Evolutionary conservation across 768 basidiomycete species (phyloP).

Genomic region (Sutorius australiensis): DNA sequence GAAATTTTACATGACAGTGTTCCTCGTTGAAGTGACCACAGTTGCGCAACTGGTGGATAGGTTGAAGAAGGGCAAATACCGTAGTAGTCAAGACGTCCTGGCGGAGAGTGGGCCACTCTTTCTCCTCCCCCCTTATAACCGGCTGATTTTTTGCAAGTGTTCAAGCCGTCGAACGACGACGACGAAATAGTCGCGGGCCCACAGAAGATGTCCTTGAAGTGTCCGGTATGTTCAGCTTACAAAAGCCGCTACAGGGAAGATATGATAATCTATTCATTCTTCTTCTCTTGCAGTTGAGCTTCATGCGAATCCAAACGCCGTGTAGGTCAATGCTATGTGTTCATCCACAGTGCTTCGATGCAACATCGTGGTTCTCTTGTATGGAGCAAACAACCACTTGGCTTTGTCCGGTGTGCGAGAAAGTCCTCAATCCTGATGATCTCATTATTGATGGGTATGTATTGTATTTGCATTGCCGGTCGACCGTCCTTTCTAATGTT

Average conservation of each 20-base stretch:
- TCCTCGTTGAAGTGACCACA: conserved; percentile 75
- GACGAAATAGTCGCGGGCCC: conserved; percentile 91
- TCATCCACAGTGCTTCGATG: conserved; percentile 95
- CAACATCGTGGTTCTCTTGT: conserved; percentile 86
- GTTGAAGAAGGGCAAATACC: conserved; percentile 65
- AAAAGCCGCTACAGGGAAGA: neutral
- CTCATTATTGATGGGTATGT: conserved; percentile 88
- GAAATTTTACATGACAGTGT: conserved; percentile 85
- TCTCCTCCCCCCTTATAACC: neutral
- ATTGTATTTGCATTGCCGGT: conserved; percentile 16
- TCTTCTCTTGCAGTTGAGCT: conserved; percentile 59
- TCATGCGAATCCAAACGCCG: conserved; percentile 77
- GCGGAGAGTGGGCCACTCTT: conserved; percentile 53
- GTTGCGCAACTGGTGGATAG: conserved; percentile 68
- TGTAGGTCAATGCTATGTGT: conserved; percentile 85
- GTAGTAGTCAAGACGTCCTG: conserved; percentile 58
- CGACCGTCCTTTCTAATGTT: neutral
- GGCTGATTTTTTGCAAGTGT: conserved; percentile 43
- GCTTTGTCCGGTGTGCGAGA: conserved; percentile 92
- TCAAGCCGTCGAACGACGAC: conserved; percentile 57
- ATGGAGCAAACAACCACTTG: conserved; percentile 97
- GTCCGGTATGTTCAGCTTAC: conserved; percentile 63
- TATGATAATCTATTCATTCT: neutral
- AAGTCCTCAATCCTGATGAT: conserved; percentile 69
- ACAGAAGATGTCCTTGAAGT: conserved; percentile 88